Percentiles rank a stretch among this genome's conserved stretches.
Conservation (phyloP, 768 basidiomycete genomes). For the Suillus cothurnatus region DNA sequence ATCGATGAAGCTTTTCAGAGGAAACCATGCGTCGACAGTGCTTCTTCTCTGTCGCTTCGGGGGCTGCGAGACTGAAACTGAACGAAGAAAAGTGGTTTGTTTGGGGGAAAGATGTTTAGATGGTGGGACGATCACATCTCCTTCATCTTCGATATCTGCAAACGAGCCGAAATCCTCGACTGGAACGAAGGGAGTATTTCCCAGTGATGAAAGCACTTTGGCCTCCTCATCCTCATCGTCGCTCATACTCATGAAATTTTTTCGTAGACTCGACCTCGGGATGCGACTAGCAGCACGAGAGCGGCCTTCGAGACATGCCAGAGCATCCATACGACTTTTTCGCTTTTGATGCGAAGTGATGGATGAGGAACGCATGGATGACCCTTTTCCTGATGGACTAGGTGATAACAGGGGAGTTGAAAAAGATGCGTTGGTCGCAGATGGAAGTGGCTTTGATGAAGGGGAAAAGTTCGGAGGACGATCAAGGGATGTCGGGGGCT, state of each 20-base stretch:
- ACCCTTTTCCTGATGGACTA: conserved; percentile 17
- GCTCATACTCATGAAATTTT: conserved; percentile 69
- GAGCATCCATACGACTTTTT: conserved; percentile 57
- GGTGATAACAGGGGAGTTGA: conserved; percentile 21
- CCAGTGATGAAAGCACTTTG: conserved; percentile 9
- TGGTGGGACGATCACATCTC: conserved; percentile 26
- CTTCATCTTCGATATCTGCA: conserved; percentile 37
- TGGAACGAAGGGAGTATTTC: conserved; percentile 16
- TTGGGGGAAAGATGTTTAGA: conserved; percentile 11
- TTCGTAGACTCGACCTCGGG: conserved; percentile 22
- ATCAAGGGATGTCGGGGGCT: conserved; percentile 20
- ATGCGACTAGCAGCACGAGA: conserved; percentile 26
- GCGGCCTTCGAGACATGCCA: conserved; percentile 66
- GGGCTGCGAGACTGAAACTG: conserved; percentile 15
- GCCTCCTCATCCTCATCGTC: conserved; percentile 60
- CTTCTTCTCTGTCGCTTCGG: conserved; percentile 36
- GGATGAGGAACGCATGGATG: conserved; percentile 33
- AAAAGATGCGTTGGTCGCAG: conserved; percentile 21
- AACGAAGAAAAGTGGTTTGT: conserved; percentile 16
- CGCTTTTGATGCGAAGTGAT: conserved; percentile 49
- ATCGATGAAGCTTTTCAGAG: conserved; percentile 67
- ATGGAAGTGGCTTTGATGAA: background rate
- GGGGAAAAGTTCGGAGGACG: background rate
- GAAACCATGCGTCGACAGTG: conserved; percentile 55
- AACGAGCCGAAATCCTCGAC: conserved; percentile 26